Base-by-base conservation (phyloP, 495 filamentous ascomycete species). In the Pyrenopolyporus hunteri region DNA sequence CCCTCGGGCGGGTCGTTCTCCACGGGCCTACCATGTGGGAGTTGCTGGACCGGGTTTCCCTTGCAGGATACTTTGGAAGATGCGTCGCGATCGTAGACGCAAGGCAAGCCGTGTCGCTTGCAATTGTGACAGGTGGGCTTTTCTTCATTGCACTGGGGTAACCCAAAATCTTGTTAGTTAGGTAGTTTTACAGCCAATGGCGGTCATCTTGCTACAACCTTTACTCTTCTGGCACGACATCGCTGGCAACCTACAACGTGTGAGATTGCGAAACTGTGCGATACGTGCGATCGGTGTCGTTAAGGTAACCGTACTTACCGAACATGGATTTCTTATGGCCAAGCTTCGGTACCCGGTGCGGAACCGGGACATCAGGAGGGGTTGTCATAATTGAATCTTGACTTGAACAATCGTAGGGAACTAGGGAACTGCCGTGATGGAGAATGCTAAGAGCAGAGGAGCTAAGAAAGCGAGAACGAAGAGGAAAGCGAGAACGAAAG, bases 81-180 rank as follows among this genome's bases (percentile, higher is more conserved):
- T 14, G 28, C 45, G 23, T 65, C 46, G 25, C 62, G 62, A 47
- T 65, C 62, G 37, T 65, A 79, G 6, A 63, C 44, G 55, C 76
- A 79, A 3, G 66, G 58, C 3, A 75, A 32, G 5, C 66, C 58
- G 57, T 76, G 70, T 4, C 75, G 70, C 6, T 59, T 55, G 52
- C 76, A 79, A 44, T 66, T 68, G 48, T 70, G 60, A 39, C 76
- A 79, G 0, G 68, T 42, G 7, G 76, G 76, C n/a, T 73, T 68
- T 44, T 59, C 59, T 46, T 79, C 76, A 43, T 79, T 70, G 32
- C 76, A 79, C 74, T 78, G 43, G 13, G 37, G 25, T 14, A 37
- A 4, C 17, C 3, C 8, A 26, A 22, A 20, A 22, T 35, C 11
- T 13, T 49, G 31, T 49, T 49, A 32, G 29, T 49, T 13, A 13